phyloP scores from a whole-genome alignment of 805 yeast species.

The Saccharomycopsis microspora region DNA sequence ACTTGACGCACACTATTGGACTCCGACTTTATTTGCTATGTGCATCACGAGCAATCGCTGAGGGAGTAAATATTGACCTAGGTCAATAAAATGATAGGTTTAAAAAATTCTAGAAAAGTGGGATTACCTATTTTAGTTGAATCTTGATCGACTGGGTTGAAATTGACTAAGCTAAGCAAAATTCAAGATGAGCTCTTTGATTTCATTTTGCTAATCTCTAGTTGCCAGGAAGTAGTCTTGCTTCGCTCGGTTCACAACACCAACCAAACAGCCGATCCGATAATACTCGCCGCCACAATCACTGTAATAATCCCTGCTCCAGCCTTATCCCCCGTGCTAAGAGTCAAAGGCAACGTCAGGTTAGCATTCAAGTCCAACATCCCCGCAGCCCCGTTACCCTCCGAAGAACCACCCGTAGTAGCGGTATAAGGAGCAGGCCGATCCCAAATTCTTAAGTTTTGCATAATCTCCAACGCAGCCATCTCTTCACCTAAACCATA shows the following conservation, averaged over 20 bases:
- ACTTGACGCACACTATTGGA: too few species aligned
- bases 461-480: conserved; percentile 62
- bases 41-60: too few species aligned
- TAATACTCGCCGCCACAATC: conserved; percentile 34
- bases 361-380: conserved; percentile 29
- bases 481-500: conserved; percentile 91
- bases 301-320: conserved; percentile 65
- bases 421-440: conserved; percentile 52
- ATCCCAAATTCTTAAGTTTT: conserved; percentile 26
- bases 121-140: too few species aligned
- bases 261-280: conserved; percentile 36
- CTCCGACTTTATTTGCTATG: too few species aligned
- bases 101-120: too few species aligned
- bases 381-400: conserved; percentile 64
- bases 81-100: too few species aligned
- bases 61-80: too few species aligned
- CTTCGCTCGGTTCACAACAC: conserved; percentile 20
- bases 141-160: too few species aligned
- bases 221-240: too few species aligned
- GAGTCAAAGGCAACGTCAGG: conserved; percentile 27
- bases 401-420: conserved; percentile 56
- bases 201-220: too few species aligned
- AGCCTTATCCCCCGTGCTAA: conserved; percentile 40
- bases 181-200: too few species aligned
- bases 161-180: too few species aligned